Base-by-base conservation (phyloP, 441 rosid species). In the Populus trichocarpa region DNA sequence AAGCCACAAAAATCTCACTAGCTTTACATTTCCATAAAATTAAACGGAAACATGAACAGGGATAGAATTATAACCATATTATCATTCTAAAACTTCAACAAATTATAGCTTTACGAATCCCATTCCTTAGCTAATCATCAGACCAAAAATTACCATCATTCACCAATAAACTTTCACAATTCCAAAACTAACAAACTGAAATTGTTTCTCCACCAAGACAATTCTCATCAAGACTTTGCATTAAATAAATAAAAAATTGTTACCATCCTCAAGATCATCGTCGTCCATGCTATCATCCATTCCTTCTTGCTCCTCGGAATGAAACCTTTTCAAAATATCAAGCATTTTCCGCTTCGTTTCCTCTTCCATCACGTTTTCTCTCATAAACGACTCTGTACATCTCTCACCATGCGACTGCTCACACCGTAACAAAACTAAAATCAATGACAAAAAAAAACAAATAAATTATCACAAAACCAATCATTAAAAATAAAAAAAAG, bases 321-420 rank as follows among this genome's bases (percentile, higher is more conserved):
- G 93, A 79, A 90, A 85, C 26, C 93, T 88, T 84, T 89, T 91
- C 85, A 96, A 84, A 74, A 96, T 90, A 53, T 88, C 94, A 16
- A 96, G 59, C 97, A 92, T 96, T 83, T 89, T 94, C 77, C 59
- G 81, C 79, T 86, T 93, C 3, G 93, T 87, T 74, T 83, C 84
- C 78, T 92, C 95, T 70, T 87, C 87, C 2, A 89, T 87, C 1
- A 94, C 98, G 83, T 96, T 93, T 78, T 93, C 99, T 83, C 85
- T 84, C 98, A 92, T 94, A 82, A 96, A 96, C 6, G 98, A 93
- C 72, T 96, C 98, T 3, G 98, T 94, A 75, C 99, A 96, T 3
- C 89, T 87, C n/a, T 78, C 77, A 69, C 97, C 88, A 84, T 96
- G 98, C 35, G 99, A 90, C 94, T 92, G 81, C 28, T 69, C 36